Evolutionary conservation across 495 filamentous ascomycete species (phyloP), one percentile per base, ranked within the genome.

Genomic region (Aspergillus hancockii): DNA sequence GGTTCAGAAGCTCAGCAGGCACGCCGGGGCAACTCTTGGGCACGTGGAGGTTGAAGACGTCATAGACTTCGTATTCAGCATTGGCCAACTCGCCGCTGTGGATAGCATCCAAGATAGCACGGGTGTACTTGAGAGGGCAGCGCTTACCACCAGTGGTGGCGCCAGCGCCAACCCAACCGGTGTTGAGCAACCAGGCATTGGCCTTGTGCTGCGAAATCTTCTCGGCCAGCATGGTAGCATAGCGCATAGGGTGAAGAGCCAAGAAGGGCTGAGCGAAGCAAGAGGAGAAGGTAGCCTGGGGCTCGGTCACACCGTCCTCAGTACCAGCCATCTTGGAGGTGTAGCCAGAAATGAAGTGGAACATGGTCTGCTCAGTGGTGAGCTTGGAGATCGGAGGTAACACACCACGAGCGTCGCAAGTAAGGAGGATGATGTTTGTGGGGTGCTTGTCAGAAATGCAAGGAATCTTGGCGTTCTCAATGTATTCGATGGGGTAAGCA

Each of bases 251-350:
- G 84, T 98, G 95, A 49, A 98, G 88, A 49, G 94, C 94, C 65
- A 98, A 82, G 91, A 98, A 98, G 58, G 94, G 94, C 79, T 98
- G 94, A 49, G 95, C 94, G 79, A 98, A 98, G 88, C 94, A 98
- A 30, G 93, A 96, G 18, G 92, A 97, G 89, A 98, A 98, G 67
- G 94, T 98, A 3, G 94, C 94, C 79, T 96, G 90, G 64, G 94
- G 94, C 81, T 98, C 94, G 16, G 90, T 91, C 54, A 98, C 85
- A 74, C 94, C 94, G 54, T 97, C 90, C 79, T 98, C 94, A 49
- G 94, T 98, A 69, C 94, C 94, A 61, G 93, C 95, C 95, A 98
- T 98, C 88, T 98, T 98, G 68, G 95, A 98, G 56, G 94, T 98
- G 83, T 98, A 98, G 69, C 94, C 94, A 19, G 90, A 94, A 76